phyloP scores from a whole-genome alignment of 345 rosid genomes.

The Dipteronia sinensis region DNA sequence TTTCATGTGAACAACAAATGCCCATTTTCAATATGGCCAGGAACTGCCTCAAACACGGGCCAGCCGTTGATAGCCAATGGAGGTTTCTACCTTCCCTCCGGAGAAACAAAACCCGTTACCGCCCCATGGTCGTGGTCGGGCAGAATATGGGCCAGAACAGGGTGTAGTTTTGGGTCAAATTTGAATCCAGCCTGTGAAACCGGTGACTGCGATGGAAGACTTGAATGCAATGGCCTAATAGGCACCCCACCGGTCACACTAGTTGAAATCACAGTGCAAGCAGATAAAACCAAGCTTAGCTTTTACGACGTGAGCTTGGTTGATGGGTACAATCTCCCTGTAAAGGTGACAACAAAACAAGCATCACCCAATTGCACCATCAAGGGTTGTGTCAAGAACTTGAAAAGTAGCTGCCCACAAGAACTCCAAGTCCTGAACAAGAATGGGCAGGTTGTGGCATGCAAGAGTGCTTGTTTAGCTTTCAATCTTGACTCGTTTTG shows the following conservation, averaged over 20 bases:
- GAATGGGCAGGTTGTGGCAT: slow-evolving; percentile 63
- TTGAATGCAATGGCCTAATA: slow-evolving; percentile 66
- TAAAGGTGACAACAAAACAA: slow-evolving; percentile 42
- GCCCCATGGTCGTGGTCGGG: slow-evolving; percentile 78
- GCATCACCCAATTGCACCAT: slow-evolving; percentile 49
- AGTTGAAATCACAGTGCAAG: slow-evolving; percentile 54
- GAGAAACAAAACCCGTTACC: slow-evolving; percentile 33
- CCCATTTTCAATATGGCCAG: slow-evolving; percentile 83
- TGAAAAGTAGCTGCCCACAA: slow-evolving; percentile 52
- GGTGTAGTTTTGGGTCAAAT: slow-evolving; percentile 61
- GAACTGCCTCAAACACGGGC: slow-evolving; percentile 76
- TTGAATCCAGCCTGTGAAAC: slow-evolving; percentile 74
- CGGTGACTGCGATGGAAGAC: slow-evolving; percentile 73
- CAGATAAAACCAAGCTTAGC: slow-evolving; percentile 46
- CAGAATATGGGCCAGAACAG: slow-evolving; percentile 80
- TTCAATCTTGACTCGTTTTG: slow-evolving; percentile 70
- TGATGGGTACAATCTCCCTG: slow-evolving; percentile 79
- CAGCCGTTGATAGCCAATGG: slow-evolving; percentile 65
- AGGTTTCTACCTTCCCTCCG: slow-evolving; percentile 69
- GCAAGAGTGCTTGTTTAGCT: slow-evolving; percentile 86
- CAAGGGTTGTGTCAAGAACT: slow-evolving; percentile 50
- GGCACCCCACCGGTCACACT: slow-evolving; percentile 83
- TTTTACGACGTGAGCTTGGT: slow-evolving; percentile 81
- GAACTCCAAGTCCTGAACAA: slow-evolving; percentile 61
- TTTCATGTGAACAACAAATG: slow-evolving; percentile 80